A percentile compares a stretch with the other conserved stretches of the same genome.
These are phyloP conservation scores for Hericium erinaceus DNA, from an alignment of 768 basidiomycete species.

Conservation along the genomic window DNA sequence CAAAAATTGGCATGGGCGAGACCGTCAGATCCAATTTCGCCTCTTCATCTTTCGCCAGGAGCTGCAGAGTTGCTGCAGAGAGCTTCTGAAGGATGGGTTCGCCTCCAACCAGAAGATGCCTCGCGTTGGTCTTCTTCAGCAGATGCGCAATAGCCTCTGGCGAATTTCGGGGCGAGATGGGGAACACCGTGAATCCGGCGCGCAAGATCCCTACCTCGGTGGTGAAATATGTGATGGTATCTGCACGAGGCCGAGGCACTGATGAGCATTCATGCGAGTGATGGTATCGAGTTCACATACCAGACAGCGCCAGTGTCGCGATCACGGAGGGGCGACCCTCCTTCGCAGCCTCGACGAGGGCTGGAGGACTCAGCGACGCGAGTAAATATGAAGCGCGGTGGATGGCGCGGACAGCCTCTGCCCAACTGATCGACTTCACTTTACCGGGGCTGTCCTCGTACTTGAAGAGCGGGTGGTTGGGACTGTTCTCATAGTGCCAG, in stretches of 20 bases:
- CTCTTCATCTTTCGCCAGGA: constrained; percentile 1
- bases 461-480: constrained; percentile 16
- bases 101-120: constrained; percentile 20
- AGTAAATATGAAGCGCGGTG: constrained; percentile 11
- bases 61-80: constrained; percentile 3
- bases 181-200: constrained; percentile 32
- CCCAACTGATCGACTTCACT: constrained; percentile 11
- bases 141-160: constrained; percentile 27
- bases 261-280: background rate
- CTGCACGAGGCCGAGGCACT: constrained; percentile 4
- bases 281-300: constrained; percentile 4
- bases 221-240: constrained; percentile 17
- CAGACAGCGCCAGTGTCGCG: constrained; percentile 12
- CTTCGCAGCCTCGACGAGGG: background rate
- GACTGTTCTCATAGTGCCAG: constrained; percentile 16
- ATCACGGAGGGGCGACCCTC: constrained; percentile 12
- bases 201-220: constrained; percentile 27
- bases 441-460: constrained; percentile 9
- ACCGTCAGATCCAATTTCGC: background rate
- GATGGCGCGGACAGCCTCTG: constrained; percentile 13
- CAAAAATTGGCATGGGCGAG: constrained; percentile 15
- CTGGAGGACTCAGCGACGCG: constrained; percentile 4
- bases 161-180: constrained; percentile 32
- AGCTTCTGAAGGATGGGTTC: constrained; percentile 14
- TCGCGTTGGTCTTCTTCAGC: constrained; percentile 18